Percentiles rank a stretch among this genome's conserved stretches.
Evolutionary conservation across 306 rosid genomes (phyloP).

Genomic region (Parietaria judaica): DNA sequence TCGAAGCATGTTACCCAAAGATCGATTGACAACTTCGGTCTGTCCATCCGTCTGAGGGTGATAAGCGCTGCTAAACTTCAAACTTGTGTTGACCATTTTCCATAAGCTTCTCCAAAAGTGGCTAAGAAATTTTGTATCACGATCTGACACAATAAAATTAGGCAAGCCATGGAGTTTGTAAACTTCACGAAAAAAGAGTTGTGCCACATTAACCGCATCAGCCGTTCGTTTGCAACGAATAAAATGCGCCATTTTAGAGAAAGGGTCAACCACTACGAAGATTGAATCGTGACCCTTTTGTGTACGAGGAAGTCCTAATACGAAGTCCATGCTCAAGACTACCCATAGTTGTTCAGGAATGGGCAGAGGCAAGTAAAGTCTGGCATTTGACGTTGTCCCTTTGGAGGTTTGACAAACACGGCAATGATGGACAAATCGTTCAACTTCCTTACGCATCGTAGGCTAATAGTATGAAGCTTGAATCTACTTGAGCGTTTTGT

Average conservation of each 20-base stretch:
- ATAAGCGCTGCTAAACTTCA: not conserved
- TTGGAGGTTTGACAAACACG: not conserved
- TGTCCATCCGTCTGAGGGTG: not conserved
- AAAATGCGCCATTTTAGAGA: conserved; percentile 3
- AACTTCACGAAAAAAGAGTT: not conserved
- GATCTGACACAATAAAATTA: not conserved
- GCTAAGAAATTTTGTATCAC: not conserved
- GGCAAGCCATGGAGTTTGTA: not conserved
- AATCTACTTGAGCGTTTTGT: not conserved
- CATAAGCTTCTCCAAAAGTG: not conserved
- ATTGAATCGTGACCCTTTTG: not conserved
- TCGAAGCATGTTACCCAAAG: not conserved
- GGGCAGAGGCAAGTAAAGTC: not conserved
- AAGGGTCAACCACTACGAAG: not conserved
- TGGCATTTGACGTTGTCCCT: not conserved
- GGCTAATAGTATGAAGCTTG: not conserved
- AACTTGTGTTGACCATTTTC: not conserved
- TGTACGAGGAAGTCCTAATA: not conserved
- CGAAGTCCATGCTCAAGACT: not conserved
- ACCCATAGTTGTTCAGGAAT: not conserved
- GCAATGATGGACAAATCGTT: not conserved
- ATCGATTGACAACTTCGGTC: not conserved
- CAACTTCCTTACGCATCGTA: not conserved
- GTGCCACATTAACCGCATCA: not conserved
- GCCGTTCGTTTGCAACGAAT: not conserved